Percentiles rank a stretch among this genome's conserved stretches.
Evolutionary conservation across 805 yeast genomes (phyloP).

Genomic region (Ogataea trehalophila): DNA sequence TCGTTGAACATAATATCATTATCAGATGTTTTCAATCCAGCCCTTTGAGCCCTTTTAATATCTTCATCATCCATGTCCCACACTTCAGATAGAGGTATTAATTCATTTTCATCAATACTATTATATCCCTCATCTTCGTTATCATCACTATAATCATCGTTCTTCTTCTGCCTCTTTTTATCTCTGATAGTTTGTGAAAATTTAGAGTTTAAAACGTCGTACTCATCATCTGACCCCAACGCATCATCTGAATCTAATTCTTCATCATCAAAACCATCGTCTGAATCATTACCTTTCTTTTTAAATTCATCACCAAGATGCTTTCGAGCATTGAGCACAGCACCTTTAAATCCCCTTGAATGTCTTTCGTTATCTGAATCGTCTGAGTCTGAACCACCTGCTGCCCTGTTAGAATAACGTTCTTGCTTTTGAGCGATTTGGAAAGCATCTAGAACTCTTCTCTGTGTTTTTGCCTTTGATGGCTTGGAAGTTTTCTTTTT

Average conservation of each 20-base stretch:
- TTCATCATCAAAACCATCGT: slow-evolving; percentile 34
- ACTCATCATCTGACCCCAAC: slow-evolving; percentile 73
- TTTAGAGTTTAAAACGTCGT: slow-evolving; percentile 55
- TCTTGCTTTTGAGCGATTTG: slow-evolving; percentile 24
- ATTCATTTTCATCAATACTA: slow-evolving; percentile 71
- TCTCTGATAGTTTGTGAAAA: slow-evolving; percentile 69
- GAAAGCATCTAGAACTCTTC: slow-evolving; percentile 24
- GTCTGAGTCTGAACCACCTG: not conserved
- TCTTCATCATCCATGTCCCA: slow-evolving; percentile 79
- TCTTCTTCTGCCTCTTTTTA: slow-evolving; percentile 26
- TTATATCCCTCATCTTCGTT: slow-evolving; percentile 61
- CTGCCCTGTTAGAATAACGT: not conserved
- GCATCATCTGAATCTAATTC: slow-evolving; percentile 73
- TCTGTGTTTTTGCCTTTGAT: slow-evolving; percentile 13
- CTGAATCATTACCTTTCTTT: slow-evolving; percentile 15
- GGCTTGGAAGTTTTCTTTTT: slow-evolving; percentile 4
- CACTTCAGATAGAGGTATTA: slow-evolving; percentile 76
- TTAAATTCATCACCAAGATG: slow-evolving; percentile 13
- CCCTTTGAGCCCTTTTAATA: slow-evolving; percentile 21
- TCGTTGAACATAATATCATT: slow-evolving; percentile 28
- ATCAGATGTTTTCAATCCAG: slow-evolving; percentile 19
- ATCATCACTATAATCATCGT: slow-evolving; percentile 31
- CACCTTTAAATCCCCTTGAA: slow-evolving; percentile 7
- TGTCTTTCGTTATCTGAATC: slow-evolving; percentile 8
- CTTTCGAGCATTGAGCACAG: slow-evolving; percentile 33